Percentiles rank a stretch among this genome's conserved stretches.
These are phyloP conservation scores for Dichomitus squalens DNA, from an alignment of 1,284 basidiomycete species.

Conservation along the genomic window DNA sequence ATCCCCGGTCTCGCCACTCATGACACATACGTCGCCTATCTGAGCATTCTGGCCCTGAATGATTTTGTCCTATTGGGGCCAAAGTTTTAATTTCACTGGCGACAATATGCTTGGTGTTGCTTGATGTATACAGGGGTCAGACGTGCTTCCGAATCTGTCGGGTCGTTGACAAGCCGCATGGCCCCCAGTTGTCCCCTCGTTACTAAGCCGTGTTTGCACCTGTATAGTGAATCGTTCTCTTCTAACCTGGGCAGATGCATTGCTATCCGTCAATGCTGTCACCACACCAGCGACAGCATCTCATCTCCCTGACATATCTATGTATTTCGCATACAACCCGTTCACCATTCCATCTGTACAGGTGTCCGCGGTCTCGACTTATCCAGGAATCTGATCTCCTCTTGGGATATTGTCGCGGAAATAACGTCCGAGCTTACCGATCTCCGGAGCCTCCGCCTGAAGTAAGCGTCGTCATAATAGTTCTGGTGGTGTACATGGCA, in stretches of 20 bases:
- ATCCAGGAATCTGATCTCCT: constrained; percentile 75
- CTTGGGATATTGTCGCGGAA: constrained; percentile 70
- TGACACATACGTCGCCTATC: too few species aligned
- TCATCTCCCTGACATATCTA: not conserved
- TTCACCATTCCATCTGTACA: constrained; percentile 34
- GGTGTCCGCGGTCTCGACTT: constrained; percentile 83
- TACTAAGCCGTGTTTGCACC: too few species aligned
- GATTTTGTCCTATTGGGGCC: too few species aligned
- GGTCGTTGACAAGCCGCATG: too few species aligned
- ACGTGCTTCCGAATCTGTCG: too few species aligned
- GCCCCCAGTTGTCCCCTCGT: too few species aligned
- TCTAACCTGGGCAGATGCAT: not conserved
- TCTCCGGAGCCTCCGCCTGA: constrained; percentile 74
- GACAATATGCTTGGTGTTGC: too few species aligned
- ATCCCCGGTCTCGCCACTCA: too few species aligned
- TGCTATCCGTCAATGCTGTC: not conserved
- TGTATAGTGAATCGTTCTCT: not conserved
- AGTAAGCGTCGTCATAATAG: constrained; percentile 51
- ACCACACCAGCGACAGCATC: not conserved
- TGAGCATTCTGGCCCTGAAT: too few species aligned
- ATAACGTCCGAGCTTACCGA: constrained; percentile 67
- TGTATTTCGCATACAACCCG: not conserved
- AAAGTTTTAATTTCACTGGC: too few species aligned
- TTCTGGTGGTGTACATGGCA: not conserved
- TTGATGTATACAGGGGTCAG: too few species aligned